These are phyloP conservation scores for Oryza punctata DNA, from an alignment of 176 grass and related monocot genomes.

Conservation along the genomic window DNA sequence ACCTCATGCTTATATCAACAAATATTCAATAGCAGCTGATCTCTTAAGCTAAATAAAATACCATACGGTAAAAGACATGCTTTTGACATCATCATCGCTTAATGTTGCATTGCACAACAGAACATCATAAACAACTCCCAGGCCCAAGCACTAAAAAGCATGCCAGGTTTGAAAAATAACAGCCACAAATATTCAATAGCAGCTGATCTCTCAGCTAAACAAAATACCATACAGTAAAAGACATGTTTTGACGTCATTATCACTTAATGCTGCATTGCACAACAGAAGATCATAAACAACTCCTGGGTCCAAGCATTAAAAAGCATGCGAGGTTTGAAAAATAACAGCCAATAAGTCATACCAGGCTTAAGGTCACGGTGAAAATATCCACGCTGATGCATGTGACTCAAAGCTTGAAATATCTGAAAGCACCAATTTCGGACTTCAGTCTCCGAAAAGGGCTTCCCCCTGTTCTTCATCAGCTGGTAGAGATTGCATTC, in stretches of 20 bases:
- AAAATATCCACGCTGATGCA: conserved; percentile 98
- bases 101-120: neutral
- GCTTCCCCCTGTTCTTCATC: conserved; percentile 86
- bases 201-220: neutral
- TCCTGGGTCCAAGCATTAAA: neutral
- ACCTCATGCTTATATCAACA: neutral
- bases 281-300: neutral
- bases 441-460: conserved; percentile 82
- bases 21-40: neutral
- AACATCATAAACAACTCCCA: neutral
- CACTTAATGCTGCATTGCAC: neutral
- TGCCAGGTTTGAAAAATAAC: neutral
- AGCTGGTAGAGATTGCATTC: conserved; percentile 98
- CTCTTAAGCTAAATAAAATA: neutral
- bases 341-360: conserved; percentile 35
- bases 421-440: conserved; percentile 98
- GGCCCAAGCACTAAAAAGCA: neutral
- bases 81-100: neutral
- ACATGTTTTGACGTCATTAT: neutral
- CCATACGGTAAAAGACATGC: neutral
- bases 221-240: neutral
- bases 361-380: conserved; percentile 99
- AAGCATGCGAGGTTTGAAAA: neutral
- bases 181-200: neutral
- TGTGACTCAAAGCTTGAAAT: conserved; percentile 94